These are phyloP conservation scores for Fusarium armeniacum DNA, from an alignment of 2,329 filamentous ascomycete genomes.

Conservation along the genomic window DNA sequence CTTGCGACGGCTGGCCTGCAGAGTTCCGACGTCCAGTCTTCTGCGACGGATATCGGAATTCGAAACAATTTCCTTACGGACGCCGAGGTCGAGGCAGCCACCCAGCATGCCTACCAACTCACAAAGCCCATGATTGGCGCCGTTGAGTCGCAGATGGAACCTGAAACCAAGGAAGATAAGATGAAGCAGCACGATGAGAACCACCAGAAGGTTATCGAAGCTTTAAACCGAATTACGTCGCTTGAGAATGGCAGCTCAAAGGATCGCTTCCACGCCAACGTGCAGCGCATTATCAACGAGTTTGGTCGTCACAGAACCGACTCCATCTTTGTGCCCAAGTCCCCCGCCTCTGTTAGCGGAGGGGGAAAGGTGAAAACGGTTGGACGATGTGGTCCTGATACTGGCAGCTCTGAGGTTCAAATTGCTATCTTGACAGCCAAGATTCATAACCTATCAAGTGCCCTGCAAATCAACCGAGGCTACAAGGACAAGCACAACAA, in stretches of 20 bases:
- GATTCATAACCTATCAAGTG: slow-evolving; percentile 84
- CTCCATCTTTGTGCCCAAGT: slow-evolving; percentile 72
- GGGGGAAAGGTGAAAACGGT: slow-evolving; percentile 56
- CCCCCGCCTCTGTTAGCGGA: slow-evolving; percentile 59
- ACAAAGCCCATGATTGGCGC: slow-evolving; percentile 68
- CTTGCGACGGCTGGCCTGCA: slow-evolving; percentile 77
- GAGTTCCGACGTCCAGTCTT: slow-evolving; percentile 54
- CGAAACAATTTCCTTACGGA: slow-evolving; percentile 84
- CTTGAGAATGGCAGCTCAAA: slow-evolving; percentile 82
- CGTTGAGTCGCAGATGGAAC: slow-evolving; percentile 58
- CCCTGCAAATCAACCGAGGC: slow-evolving; percentile 75
- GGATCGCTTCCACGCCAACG: slow-evolving; percentile 85
- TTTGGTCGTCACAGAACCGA: slow-evolving; percentile 96
- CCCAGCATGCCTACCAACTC: slow-evolving; percentile 77
- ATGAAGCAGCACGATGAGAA: slow-evolving; percentile 63
- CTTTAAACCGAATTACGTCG: slow-evolving; percentile 82
- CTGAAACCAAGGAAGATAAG: slow-evolving; percentile 55
- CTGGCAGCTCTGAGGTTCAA: slow-evolving; percentile 97
- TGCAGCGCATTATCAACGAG: slow-evolving; percentile 84
- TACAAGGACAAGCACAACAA: slow-evolving; percentile 95
- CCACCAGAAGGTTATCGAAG: slow-evolving; percentile 79
- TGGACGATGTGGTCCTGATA: slow-evolving; percentile 85
- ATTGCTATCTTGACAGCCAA: slow-evolving; percentile 95
- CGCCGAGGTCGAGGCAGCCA: slow-evolving; percentile 74
- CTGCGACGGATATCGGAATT: slow-evolving; percentile 56